Evolutionary conservation across 257 asterid species (phyloP), one percentile per base, ranked within the genome.

Genomic region (Capsicum rhomboideum): DNA sequence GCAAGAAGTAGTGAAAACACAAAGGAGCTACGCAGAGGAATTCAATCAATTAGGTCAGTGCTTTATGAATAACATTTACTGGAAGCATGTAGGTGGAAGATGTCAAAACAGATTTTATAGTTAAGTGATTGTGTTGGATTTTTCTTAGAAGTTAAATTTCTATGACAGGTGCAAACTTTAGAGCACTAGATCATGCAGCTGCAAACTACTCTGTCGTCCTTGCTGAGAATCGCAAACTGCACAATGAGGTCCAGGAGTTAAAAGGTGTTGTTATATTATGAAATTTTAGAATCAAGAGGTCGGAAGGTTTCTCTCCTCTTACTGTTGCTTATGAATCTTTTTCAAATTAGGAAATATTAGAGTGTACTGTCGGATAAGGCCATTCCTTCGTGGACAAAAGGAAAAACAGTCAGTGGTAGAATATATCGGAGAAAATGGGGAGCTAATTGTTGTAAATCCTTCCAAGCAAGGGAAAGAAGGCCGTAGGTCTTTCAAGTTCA

Each of bases 321-420:
- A 52, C 28, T 5, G 46, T 77, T 77, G 58, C 64, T 77, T 77
- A 77, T 77, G 63, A 50, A 77, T 28, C 58, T 21, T 50, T 77
- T 9, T 46, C 28, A 49, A 50, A 66, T 86, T 80, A 97, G 99
- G 99, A 84, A 97, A 95, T 63, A 97, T 97, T 82, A 92, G 99
- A 87, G 99, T 95, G 66, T 97, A 93, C 78, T 97, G 99, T 80
- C 91, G 99, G 84, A 81, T 93, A 89, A 93, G 99, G 91, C 99
- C 99, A 54, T 97, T 95, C 87, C 91, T 88, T 44, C 94, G 95
- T 0, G 98, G 97, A 42, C 97, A 93, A 87, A 92, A 89, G 82
- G 97, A 92, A 84, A 97, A 82, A 59, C 94, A 93, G 82, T 80
- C 99, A 18, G 90, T 86, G 79, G 46, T 95, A 10, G 98, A 97